Evolutionary conservation across 805 yeast species (phyloP).

Genomic region (Teunomyces funiuensis): DNA sequence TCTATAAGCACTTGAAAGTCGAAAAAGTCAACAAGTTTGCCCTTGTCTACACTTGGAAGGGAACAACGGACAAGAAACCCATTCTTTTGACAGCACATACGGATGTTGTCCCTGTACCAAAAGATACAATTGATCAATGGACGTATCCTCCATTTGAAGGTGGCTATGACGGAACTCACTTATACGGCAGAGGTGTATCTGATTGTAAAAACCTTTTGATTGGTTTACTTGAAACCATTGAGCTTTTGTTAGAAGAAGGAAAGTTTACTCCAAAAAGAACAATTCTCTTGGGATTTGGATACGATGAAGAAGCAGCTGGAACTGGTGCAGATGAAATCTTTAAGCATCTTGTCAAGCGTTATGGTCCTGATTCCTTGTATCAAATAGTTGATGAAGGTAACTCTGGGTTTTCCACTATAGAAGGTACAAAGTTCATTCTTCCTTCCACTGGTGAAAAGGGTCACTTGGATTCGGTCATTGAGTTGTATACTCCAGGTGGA

Average conservation of each 20-base stretch:
- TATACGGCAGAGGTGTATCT: conserved; percentile 37
- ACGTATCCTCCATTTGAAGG: conserved; percentile 39
- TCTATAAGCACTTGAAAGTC: conserved; percentile 31
- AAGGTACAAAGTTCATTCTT: conserved; percentile 41
- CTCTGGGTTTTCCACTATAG: conserved; percentile 19
- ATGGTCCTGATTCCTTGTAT: conserved; percentile 44
- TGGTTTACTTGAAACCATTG: conserved; percentile 42
- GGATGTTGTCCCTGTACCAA: conserved; percentile 44
- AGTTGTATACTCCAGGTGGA: conserved; percentile 48
- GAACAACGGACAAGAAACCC: conserved; percentile 31
- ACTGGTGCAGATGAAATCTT: conserved; percentile 38
- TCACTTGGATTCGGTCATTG: conserved; percentile 39
- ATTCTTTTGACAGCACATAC: conserved; percentile 40
- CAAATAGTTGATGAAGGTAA: conserved; percentile 47
- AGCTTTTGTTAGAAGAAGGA: conserved; percentile 28
- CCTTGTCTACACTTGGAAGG: conserved; percentile 41
- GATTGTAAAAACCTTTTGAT: conserved; percentile 45
- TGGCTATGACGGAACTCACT: conserved; percentile 27
- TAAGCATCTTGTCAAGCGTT: conserved; percentile 30
- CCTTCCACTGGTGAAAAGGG: conserved; percentile 54
- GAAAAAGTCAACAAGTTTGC: conserved; percentile 36
- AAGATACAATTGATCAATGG: conserved; percentile 40
- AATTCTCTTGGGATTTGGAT: conserved; percentile 47
- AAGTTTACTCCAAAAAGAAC: conserved; percentile 44
- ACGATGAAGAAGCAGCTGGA: conserved; percentile 51